Evolutionary conservation across 306 rosid species (phyloP).

Genomic region (Gynostemma pentaphyllum): DNA sequence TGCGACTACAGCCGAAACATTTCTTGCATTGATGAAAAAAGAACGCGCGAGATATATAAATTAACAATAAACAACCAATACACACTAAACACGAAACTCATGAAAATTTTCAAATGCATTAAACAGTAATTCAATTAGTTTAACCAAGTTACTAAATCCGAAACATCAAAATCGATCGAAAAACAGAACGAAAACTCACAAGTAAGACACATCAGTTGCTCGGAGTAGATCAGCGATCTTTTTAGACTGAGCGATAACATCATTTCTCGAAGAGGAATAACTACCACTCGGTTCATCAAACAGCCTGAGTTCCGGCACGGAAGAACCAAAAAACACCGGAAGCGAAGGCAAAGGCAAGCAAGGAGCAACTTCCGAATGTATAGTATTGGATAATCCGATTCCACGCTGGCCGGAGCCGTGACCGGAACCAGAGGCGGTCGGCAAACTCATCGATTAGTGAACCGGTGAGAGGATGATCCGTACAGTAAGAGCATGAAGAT

Average conservation of each 20-base stretch:
- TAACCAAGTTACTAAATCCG: conserved; percentile 10
- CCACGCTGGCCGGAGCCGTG: conserved; percentile 40
- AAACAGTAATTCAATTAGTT: conserved; percentile 4
- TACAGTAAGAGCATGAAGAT: conserved; percentile 39
- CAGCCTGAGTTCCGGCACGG: conserved; percentile 55
- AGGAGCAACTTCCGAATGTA: conserved; percentile 83
- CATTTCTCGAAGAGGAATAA: conserved; percentile 21
- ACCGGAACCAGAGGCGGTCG: neutral
- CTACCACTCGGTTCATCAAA: conserved; percentile 35
- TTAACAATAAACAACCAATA: neutral
- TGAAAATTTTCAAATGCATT: neutral
- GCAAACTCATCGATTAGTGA: conserved; percentile 52
- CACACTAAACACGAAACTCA: neutral
- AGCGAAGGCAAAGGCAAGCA: conserved; percentile 89
- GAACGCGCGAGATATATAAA: neutral
- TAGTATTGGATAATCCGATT: conserved; percentile 54
- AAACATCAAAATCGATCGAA: conserved; percentile 13
- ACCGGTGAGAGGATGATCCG: conserved; percentile 24
- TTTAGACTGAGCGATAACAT: conserved; percentile 49
- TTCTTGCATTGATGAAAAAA: neutral
- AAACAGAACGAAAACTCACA: conserved; percentile 34
- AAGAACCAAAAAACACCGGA: conserved; percentile 80
- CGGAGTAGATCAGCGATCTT: conserved; percentile 84
- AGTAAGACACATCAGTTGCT: conserved; percentile 74
- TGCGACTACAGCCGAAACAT: neutral